Conservation (phyloP, 2,329 filamentous ascomycete species). For the Sporothrix brasiliensis region DNA sequence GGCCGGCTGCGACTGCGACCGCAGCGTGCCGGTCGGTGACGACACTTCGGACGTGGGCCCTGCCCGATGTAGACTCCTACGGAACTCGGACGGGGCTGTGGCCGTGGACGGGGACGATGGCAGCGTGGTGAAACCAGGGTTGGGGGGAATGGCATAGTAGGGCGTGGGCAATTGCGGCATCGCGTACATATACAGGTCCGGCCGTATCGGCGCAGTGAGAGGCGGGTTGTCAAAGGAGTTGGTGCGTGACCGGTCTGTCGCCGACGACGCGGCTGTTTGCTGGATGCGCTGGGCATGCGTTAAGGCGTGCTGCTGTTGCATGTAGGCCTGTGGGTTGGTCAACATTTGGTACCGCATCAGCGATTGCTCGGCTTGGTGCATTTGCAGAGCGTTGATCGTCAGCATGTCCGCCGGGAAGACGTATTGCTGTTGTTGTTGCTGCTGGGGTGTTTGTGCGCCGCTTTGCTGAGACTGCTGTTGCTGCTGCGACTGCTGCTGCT, state of each 20-base stretch:
- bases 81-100: conserved; percentile 54
- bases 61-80: conserved; percentile 61
- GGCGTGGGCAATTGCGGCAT: conserved; percentile 47
- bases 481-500: conserved; percentile 43
- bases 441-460: conserved; percentile 46
- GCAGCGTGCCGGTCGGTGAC: conserved; percentile 56
- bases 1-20: conserved; percentile 69
- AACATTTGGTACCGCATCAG: conserved; percentile 50
- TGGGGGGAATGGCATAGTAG: conserved; percentile 47
- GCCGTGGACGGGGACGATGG: conserved; percentile 58
- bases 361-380: conserved; percentile 48
- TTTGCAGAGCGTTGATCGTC: conserved; percentile 43
- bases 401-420: conserved; percentile 41
- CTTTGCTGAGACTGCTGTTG: conserved; percentile 49
- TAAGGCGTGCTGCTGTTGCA: conserved; percentile 49
- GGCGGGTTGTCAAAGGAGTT: conserved; percentile 66
- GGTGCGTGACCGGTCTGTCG: conserved; percentile 58
- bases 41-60: conserved; percentile 54
- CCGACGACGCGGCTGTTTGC: conserved; percentile 43
- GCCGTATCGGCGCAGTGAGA: conserved; percentile 59
- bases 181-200: conserved; percentile 59
- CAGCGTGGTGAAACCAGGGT: conserved; percentile 53
- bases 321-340: conserved; percentile 51
- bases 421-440: conserved; percentile 46
- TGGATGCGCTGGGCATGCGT: conserved; percentile 51